A percentile compares a stretch with the other conserved stretches of the same genome.
Evolutionary conservation across 768 basidiomycete genomes (phyloP).

Genomic region (Boletus insuetus): DNA sequence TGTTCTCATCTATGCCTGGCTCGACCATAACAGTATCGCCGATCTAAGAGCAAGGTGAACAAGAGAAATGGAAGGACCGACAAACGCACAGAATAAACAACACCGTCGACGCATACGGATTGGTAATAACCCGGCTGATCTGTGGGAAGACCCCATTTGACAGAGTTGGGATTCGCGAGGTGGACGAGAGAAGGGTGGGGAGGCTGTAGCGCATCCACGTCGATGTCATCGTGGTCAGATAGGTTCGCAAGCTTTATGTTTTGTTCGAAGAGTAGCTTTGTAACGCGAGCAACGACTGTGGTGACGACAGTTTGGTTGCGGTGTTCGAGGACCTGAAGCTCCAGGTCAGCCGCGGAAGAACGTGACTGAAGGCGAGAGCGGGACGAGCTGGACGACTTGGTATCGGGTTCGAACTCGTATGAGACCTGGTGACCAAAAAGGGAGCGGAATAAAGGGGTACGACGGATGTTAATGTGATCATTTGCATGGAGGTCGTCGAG

Average conservation of each 20-base stretch:
- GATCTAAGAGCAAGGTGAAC: conserved; percentile 37
- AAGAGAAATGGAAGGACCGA: background rate
- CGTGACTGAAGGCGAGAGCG: conserved; percentile 16
- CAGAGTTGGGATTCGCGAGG: conserved; percentile 29
- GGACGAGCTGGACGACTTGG: conserved; percentile 13
- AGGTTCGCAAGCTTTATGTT: conserved; percentile 40
- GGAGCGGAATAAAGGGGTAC: conserved; percentile 41
- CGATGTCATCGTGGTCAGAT: conserved; percentile 26
- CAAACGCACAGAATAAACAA: conserved; percentile 48
- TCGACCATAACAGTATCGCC: conserved; percentile 65
- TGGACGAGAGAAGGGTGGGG: conserved; percentile 21
- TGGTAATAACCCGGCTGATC: conserved; percentile 35
- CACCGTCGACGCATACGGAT: conserved; percentile 55
- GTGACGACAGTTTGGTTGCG: conserved; percentile 42
- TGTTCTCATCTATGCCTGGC: conserved; percentile 50
- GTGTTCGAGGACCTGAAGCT: conserved; percentile 37
- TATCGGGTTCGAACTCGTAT: conserved; percentile 20
- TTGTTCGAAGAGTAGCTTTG: conserved; percentile 45
- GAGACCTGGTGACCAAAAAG: conserved; percentile 28
- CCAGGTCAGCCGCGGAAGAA: conserved; percentile 11
- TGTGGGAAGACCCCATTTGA: conserved; percentile 34
- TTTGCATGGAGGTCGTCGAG: conserved; percentile 39
- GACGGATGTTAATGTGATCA: conserved; percentile 31
- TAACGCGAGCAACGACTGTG: conserved; percentile 44
- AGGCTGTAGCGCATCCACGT: conserved; percentile 15